Evolutionary conservation across 2,329 filamentous ascomycete species (phyloP), one percentile per base, ranked within the genome.

Genomic region (Penicillium sp.): DNA sequence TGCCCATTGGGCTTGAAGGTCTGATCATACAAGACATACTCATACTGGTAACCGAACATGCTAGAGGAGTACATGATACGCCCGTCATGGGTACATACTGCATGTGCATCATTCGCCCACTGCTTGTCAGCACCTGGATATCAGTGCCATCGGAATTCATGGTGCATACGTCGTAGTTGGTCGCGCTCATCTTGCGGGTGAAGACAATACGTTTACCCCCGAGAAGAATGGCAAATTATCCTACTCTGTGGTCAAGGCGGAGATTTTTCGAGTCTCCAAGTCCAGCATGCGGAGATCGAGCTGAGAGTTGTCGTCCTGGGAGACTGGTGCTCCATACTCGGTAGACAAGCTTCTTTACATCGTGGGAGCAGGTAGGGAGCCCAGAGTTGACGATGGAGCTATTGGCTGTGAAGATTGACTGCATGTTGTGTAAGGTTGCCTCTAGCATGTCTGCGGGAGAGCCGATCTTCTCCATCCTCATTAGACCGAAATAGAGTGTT

Each of bases 1-100:
- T 80, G 77, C 0, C 78, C 78, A 47, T 79, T 80, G 0, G 77
- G 79, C 67, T 81, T 76, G 64, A 80, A 81, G 0, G 78, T 79
- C 38, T 78, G 60, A 54, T 81, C 78, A 53, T 76, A 81, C 1
- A 75, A 63, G 0, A 74, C 70, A 11, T 72, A 70, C 69, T 81
- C 79, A 43, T 77, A 74, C 38, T 76, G 70, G 67, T 80, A 81
- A 2, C 78, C 79, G 55, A 75, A 81, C 75, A 76, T 76, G 4
- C 78, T 78, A 10, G 69, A 78, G 6, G 65, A 73, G 42, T 72
- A 82, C 62, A 78, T 60, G 38, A 81, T 80, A 5, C 71, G 70
- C 7, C 77, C 76, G 66, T 81, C 78, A 1, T 71, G 67, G 0
- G 74, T 72, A 78, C 79, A 81, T 0, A 80, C 76, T 1, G 78